phyloP scores from a whole-genome alignment of 257 asterid genomes.

The Jacaranda copaia region DNA sequence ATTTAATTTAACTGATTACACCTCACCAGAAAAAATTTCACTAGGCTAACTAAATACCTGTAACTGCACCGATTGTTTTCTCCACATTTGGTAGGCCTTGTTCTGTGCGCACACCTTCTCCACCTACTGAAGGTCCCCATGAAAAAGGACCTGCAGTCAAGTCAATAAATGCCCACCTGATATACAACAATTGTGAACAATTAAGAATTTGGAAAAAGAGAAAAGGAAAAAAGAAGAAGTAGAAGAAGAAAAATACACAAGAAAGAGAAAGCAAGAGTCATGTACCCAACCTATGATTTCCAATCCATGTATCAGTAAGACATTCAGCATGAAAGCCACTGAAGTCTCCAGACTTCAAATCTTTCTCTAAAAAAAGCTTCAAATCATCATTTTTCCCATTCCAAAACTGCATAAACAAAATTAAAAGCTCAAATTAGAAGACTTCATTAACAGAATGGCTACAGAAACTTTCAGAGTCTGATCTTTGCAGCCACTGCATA shows the following conservation, averaged over 20 bases:
- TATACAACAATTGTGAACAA: constrained; percentile 34
- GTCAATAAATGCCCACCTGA: constrained; percentile 98
- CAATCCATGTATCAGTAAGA: constrained; percentile 93
- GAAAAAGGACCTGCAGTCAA: constrained; percentile 96
- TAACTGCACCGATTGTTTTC: constrained; percentile 91
- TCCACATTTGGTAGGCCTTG: constrained; percentile 92
- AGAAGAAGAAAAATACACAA: no score
- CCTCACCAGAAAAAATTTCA: constrained; percentile 11
- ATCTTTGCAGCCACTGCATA: constrained; percentile 32
- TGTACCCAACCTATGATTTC: constrained; percentile 70
- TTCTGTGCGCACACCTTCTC: constrained; percentile 98
- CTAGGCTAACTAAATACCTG: constrained; percentile 59
- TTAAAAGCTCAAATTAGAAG: constrained; percentile 36
- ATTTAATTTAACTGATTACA: constrained; percentile 29
- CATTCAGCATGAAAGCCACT: constrained; percentile 88
- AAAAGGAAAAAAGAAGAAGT: background rate
- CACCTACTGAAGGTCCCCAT: constrained; percentile 99
- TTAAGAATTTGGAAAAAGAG: constrained; percentile 23
- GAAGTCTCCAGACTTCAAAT: constrained; percentile 81
- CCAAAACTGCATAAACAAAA: constrained; percentile 57
- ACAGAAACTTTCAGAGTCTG: constrained; percentile 22
- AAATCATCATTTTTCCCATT: constrained; percentile 77
- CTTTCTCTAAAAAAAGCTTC: constrained; percentile 70
- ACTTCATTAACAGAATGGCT: constrained; percentile 21
- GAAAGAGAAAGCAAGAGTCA: constrained; percentile 9